phyloP scores from a whole-genome alignment of 2,329 filamentous ascomycete genomes.

The Neopestalotiopsis sp. region DNA sequence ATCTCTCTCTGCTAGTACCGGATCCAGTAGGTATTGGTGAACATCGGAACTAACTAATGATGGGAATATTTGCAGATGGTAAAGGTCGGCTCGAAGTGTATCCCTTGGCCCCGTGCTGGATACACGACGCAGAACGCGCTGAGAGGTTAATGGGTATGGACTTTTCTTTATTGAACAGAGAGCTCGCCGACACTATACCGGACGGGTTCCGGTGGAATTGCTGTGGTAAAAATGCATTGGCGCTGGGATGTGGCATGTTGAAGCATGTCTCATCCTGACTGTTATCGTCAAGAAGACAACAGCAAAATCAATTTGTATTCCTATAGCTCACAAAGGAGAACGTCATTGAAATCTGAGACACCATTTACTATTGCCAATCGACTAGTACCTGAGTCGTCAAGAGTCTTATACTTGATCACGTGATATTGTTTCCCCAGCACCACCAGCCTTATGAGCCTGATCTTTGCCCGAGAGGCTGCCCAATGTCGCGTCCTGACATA shows the following conservation, averaged over 20 bases:
- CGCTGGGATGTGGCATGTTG: not conserved
- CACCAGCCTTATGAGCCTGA: no score
- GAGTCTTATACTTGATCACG: no score
- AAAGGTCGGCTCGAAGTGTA: not conserved
- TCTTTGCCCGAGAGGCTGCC: no score
- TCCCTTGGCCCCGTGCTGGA: not conserved
- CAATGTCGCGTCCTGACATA: no score
- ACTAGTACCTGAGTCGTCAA: no score
- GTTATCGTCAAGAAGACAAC: no score
- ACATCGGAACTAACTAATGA: not conserved
- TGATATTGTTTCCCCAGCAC: no score
- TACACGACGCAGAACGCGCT: not conserved
- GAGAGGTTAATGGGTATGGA: not conserved
- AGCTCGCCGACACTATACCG: not conserved
- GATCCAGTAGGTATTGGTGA: not conserved
- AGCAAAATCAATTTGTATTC: no score
- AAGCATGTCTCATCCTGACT: not conserved
- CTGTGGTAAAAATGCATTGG: not conserved
- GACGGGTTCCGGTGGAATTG: constrained; percentile 2
- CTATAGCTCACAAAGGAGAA: no score
- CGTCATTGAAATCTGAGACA: no score
- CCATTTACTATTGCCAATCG: no score
- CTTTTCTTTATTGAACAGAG: not conserved
- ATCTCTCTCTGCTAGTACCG: not conserved
- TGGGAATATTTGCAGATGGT: not conserved